Evolutionary conservation across 495 filamentous ascomycete genomes (phyloP), one percentile per base, ranked within the genome.

Genomic region (Penicillium longicatenatum): DNA sequence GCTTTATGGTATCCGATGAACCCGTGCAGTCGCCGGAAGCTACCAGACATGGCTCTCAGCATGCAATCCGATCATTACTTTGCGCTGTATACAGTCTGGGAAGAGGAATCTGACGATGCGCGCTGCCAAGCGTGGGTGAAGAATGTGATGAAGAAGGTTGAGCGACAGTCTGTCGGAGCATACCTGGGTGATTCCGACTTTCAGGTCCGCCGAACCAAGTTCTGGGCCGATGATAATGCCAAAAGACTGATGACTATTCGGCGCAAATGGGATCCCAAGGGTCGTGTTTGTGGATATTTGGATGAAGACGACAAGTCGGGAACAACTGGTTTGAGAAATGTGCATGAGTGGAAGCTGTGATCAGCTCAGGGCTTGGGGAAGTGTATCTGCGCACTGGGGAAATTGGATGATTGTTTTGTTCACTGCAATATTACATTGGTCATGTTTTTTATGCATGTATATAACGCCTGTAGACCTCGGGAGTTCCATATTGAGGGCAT

Each of bases 41-140:
- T 76, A 6, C 66, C 69, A 0, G 74, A 77, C 47, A 84, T 85
- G 81, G 78, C 80, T 1, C 56, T 82, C 3, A 76, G 69, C 16
- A 70, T 83, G 71, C 80, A 81, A 30, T 72, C 70, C 6, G 81
- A 83, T 49, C 80, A 85, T 60, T 85, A 83, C 50, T 75, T 85
- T 54, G 75, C 80, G 0, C 33, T 82, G 6, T 84, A 84, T 52
- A 69, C 74, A 0, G 68, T 84, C 0, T 84, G 80, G 80, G 76
- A 81, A 33, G 63, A 77, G 16, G 68, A 66, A 6, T 37, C 64
- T 6, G 78, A 82, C 26, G 80, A 82, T 55, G 54, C 33, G 1
- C 55, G 61, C 6, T 80, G 75, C 58, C 60, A 62, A 20, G 51
- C 30, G 1, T 83, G 80, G 80, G 71, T 80, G 1, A 52, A 47